phyloP scores from a whole-genome alignment of 306 rosid genomes.

The Abrus pulchellus region DNA sequence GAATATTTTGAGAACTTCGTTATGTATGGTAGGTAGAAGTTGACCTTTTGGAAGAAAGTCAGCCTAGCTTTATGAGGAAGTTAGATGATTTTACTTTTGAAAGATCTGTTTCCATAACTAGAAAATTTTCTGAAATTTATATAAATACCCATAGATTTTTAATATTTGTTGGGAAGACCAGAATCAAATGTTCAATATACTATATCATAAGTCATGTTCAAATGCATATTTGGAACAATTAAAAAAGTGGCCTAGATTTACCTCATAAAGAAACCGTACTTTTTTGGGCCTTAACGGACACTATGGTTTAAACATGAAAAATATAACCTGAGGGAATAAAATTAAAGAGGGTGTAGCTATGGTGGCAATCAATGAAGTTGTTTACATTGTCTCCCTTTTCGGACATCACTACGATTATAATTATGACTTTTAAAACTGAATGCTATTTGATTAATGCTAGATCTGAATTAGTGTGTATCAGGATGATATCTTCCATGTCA shows the following conservation, averaged over 20 bases:
- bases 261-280: slow-evolving; percentile 16
- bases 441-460: slow-evolving; percentile 70
- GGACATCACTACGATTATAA: slow-evolving; percentile 30
- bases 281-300: slow-evolving; percentile 8
- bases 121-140: slow-evolving; percentile 3
- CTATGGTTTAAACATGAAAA: slow-evolving; percentile 7
- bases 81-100: slow-evolving; percentile 22
- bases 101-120: slow-evolving; percentile 35
- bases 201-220: slow-evolving; percentile 21
- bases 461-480: slow-evolving; percentile 88
- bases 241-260: neutral
- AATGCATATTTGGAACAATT: slow-evolving; percentile 27
- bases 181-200: slow-evolving; percentile 35
- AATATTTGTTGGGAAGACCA: slow-evolving; percentile 32
- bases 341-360: slow-evolving; percentile 20
- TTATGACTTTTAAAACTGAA: slow-evolving; percentile 49
- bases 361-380: slow-evolving; percentile 13
- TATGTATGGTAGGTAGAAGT: slow-evolving; percentile 6
- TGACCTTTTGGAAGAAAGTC: slow-evolving; percentile 34
- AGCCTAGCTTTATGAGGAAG: slow-evolving; percentile 37
- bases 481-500: slow-evolving; percentile 93
- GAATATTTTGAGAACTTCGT: neutral
- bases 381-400: slow-evolving; percentile 43
- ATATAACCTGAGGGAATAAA: neutral
- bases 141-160: slow-evolving; percentile 9